phyloP scores from a whole-genome alignment of 2,329 filamentous ascomycete genomes.

The Cladosporium velox region DNA sequence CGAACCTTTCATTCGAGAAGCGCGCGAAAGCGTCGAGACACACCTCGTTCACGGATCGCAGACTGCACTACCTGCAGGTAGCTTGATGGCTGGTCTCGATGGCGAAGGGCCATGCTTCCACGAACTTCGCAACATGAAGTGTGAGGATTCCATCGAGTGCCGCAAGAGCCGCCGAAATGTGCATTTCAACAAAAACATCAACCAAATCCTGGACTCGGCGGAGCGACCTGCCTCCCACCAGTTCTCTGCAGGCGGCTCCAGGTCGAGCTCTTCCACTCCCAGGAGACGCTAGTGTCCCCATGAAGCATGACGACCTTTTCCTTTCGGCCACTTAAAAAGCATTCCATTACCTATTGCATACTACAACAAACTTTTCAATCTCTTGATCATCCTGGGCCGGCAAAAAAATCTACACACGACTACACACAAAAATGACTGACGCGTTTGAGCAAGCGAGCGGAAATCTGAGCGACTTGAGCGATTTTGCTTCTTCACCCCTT shows the following conservation, averaged over 20 bases:
- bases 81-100: not conserved
- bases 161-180: not conserved
- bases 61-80: not conserved
- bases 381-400: not conserved
- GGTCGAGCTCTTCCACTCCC: not conserved
- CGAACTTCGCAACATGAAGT: not conserved
- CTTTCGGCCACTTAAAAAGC: not conserved
- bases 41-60: not conserved
- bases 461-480: constrained; percentile 1
- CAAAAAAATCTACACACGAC: not conserved
- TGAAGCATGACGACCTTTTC: not conserved
- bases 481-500: not conserved
- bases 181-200: not conserved
- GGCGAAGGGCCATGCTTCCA: not conserved
- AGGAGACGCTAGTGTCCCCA: not conserved
- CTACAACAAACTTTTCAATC: not conserved
- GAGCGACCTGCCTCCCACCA: not conserved
- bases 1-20: too few species aligned
- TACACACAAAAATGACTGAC: not conserved
- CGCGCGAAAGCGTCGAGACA: too few species aligned
- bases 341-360: not conserved
- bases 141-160: not conserved
- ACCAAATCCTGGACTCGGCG: not conserved
- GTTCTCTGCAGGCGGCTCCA: not conserved
- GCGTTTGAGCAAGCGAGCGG: constrained; percentile 6